Percentiles rank a stretch among this genome's conserved stretches.
These are phyloP conservation scores for Mrakia frigida DNA, from an alignment of 768 basidiomycete species.

Conservation along the genomic window DNA sequence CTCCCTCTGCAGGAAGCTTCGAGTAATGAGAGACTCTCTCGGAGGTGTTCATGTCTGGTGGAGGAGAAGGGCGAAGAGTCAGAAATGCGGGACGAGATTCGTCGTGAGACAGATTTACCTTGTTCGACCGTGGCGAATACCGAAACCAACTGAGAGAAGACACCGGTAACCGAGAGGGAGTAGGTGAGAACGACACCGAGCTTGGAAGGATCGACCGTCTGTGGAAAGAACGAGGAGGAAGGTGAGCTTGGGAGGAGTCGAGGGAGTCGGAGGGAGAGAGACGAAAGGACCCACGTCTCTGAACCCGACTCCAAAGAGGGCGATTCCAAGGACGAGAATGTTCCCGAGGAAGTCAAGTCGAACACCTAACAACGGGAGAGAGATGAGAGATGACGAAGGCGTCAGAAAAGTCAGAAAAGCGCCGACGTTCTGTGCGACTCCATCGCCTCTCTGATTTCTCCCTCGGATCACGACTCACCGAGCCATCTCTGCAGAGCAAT, in stretches of 20 bases:
- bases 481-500: slow-evolving; percentile 49
- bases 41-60: slow-evolving; percentile 64
- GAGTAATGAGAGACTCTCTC: slow-evolving; percentile 82
- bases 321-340: slow-evolving; percentile 64
- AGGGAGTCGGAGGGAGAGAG: too few species aligned
- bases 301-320: slow-evolving; percentile 62
- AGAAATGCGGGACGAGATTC: background rate
- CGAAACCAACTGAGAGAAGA: slow-evolving; percentile 52
- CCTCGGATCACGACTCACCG: background rate
- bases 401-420: background rate
- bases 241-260: background rate
- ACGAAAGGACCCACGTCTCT: slow-evolving; percentile 41
- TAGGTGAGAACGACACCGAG: slow-evolving; percentile 61
- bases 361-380: slow-evolving; percentile 40
- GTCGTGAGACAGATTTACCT: background rate
- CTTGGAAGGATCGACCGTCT: slow-evolving; percentile 55
- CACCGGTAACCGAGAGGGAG: slow-evolving; percentile 42
- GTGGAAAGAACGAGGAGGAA: background rate
- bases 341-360: slow-evolving; percentile 65
- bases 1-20: slow-evolving; percentile 66
- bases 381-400: background rate
- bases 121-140: slow-evolving; percentile 60
- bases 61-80: background rate
- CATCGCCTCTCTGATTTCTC: too few species aligned
- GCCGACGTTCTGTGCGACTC: background rate